Conservation (phyloP, 106 monocot genomes). For the Allium fistulosum region DNA sequence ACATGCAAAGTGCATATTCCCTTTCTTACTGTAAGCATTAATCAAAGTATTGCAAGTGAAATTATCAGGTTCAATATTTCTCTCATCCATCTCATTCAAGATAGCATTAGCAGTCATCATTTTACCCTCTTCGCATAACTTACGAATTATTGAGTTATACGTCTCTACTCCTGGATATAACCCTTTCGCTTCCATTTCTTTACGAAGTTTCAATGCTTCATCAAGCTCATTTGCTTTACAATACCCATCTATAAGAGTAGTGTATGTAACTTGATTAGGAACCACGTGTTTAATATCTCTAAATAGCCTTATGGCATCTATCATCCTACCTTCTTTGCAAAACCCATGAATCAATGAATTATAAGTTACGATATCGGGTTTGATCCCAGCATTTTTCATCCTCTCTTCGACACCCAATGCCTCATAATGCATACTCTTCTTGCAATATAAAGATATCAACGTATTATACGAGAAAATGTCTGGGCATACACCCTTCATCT, state of each 20-base stretch:
- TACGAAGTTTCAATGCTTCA: slow-evolving; percentile 40
- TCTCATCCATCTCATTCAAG: slow-evolving; percentile 93
- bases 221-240: slow-evolving; percentile 70
- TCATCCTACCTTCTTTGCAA: slow-evolving; percentile 82
- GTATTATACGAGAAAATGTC: slow-evolving; percentile 77
- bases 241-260: slow-evolving; percentile 86
- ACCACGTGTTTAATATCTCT: slow-evolving; percentile 56
- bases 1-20: slow-evolving; percentile 73
- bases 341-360: slow-evolving; percentile 79
- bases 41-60: slow-evolving; percentile 94
- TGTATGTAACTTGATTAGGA: slow-evolving; percentile 76
- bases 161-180: slow-evolving; percentile 54
- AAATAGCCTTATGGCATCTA: slow-evolving; percentile 62
- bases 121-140: slow-evolving; percentile 74
- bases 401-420: slow-evolving; percentile 57
- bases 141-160: slow-evolving; percentile 70
- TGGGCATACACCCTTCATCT: slow-evolving; percentile 28
- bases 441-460: slow-evolving; percentile 72
- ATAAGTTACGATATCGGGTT: slow-evolving; percentile 67
- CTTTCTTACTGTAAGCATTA: slow-evolving; percentile 92
- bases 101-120: slow-evolving; percentile 80
- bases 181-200: slow-evolving; percentile 86
- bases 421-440: slow-evolving; percentile 84
- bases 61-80: slow-evolving; percentile 72
- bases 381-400: slow-evolving; percentile 59